Base-by-base conservation (phyloP, 2,329 filamentous ascomycete species). In the Ascochyta clinopodiicola region DNA sequence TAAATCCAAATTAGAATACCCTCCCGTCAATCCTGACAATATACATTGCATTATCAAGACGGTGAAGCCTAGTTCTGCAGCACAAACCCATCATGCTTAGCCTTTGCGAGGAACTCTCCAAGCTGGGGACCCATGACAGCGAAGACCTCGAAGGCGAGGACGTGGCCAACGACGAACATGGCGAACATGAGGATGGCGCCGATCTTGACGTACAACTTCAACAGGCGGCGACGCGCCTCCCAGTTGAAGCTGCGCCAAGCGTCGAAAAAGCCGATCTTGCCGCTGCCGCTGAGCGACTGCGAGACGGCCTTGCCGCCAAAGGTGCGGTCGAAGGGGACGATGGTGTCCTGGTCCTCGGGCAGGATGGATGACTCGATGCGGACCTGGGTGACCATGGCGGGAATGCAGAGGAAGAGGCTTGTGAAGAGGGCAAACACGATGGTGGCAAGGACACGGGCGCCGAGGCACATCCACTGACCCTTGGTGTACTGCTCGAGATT, bases 351-450 rank as follows among this genome's bases (percentile, higher is more conserved):
- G 17, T 91, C 87, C 56, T 91, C 88, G 0, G 92, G 86, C 2
- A 98, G 86, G 65, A 96, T 86, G 44, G 91, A 94, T 6, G 93
- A 92, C 73, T 96, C 92, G 32, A 96, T 87, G 60, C 94, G 91
- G 62, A 89, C 82, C 56, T 96, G 85, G 21, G 91, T 85, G 29
- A 94, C 89, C 56, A 85, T 83, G 35, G 91, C 85, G 17, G 94
- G 93, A 52, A 97, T 91, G 59, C 96, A 83, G 59, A 91, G 81
- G 56, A 93, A 76, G 51, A 92, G 76, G 38, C 89, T 76, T 51
- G 84, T 79, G 48, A 87, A 71, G 52, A 81, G 42, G 34, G 65
- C 68, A 46, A 78, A 73, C 52, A 71, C 60, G 54, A 77, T 52
- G 32, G 77, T 66, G 37, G 73, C 68, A 34, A 78, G 29, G 55